Evolutionary conservation across 78 protist species (phyloP), one percentile per base, ranked within the genome.

Genomic region (Chrysochromulina parva): DNA sequence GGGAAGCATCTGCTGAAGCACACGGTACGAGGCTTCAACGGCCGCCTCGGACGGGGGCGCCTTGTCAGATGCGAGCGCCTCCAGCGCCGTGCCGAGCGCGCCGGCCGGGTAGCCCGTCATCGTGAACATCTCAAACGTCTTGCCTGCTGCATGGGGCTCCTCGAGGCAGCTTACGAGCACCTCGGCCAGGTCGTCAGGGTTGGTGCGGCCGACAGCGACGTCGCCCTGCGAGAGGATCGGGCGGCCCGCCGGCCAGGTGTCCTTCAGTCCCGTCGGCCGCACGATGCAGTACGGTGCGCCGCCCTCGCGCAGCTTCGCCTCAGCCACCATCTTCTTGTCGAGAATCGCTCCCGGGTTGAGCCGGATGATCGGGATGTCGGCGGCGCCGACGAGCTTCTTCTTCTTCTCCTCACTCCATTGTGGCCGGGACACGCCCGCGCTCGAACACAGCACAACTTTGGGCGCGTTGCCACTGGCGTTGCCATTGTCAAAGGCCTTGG

Each of bases 301-400:
- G 55, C 50, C 47, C 82, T 1, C 54, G 55, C 82, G 82, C 28
- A 48, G n/a, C 50, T 1, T 11, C 22, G 13, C 54, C 55, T 73
- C 82, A 4, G 50, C 53, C 55, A 47, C 53, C 54, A 53, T 16
- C 57, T 54, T 85, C 57, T 47, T 17, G 24, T 38, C 89, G n/a
- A 85, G 71, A 38, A 85, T 85, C 53, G 74, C 89, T 0, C 55
- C 48, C 24, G 89, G 89, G 71, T 85, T 85, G 74, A 85, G 89
- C 10, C 89, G 89, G 13, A 85, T 55, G 71, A 85, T 85, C 59
- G 89, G 89, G 66, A 85, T 85, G 60, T 85, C 89, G 11, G 89
- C 58, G 28, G 74, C 52, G 55, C 89, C 89, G 2, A 20, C 7
- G 17, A 81, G 22, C 50, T 3, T 3, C 28, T 1, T 10, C 65